Conservation (phyloP, 805 yeast genomes). For the Suhomyces sp. region DNA sequence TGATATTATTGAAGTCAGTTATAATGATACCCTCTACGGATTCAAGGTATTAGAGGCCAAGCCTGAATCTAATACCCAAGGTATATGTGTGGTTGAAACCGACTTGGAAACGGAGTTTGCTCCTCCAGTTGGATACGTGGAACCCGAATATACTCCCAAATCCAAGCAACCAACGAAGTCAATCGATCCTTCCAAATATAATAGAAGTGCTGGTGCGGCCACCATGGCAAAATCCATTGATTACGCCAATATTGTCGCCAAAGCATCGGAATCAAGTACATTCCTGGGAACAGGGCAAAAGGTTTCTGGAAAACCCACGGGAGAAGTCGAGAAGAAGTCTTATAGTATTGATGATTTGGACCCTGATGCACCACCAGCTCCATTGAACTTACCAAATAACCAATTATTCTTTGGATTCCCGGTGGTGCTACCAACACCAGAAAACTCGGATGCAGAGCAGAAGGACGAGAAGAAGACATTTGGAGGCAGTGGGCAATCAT, state of each 20-base stretch:
- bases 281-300: conserved; percentile 69
- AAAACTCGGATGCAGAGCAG: conserved; percentile 22
- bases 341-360: conserved; percentile 46
- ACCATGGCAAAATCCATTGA: conserved; percentile 76
- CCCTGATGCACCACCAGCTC: conserved; percentile 65
- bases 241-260: conserved; percentile 57
- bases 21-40: conserved; percentile 74
- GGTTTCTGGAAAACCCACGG: conserved; percentile 59
- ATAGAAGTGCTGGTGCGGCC: conserved; percentile 49
- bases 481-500: conserved; percentile 70
- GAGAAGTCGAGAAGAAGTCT: conserved; percentile 17
- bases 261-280: conserved; percentile 28
- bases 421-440: conserved; percentile 45
- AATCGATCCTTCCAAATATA: conserved; percentile 34
- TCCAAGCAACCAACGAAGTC: conserved; percentile 34
- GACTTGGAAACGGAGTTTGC: conserved; percentile 97
- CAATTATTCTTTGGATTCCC: conserved; percentile 95
- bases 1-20: conserved; percentile 81
- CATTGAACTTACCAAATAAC: conserved; percentile 74
- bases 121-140: conserved; percentile 97
- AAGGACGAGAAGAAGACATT: conserved; percentile 34
- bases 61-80: conserved; percentile 62
- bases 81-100: conserved; percentile 94
- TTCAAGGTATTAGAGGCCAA: conserved; percentile 85
- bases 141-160: conserved; percentile 65